These are phyloP conservation scores for Kingdonia uniflora DNA, from an alignment of 164 flowering plant genomes.

Conservation along the genomic window DNA sequence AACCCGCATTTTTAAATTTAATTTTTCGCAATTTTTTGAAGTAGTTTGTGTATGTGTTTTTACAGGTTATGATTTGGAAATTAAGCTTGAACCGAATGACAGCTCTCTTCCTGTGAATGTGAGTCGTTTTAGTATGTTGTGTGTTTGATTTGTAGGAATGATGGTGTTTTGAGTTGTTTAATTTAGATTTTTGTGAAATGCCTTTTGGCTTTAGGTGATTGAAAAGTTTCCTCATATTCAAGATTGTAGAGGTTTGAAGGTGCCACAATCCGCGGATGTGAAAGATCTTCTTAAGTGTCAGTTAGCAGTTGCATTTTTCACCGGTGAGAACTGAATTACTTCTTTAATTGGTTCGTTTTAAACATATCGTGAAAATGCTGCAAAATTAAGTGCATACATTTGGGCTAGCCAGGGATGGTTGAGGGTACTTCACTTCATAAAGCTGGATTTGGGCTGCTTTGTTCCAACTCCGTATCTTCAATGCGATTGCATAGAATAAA, in stretches of 20 bases:
- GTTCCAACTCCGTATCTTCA: too few relatives aligned
- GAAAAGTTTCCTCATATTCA: slow-evolving; percentile 78
- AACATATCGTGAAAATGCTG: too few relatives aligned
- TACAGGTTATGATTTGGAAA: slow-evolving; percentile 57
- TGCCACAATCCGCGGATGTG: slow-evolving; percentile 37
- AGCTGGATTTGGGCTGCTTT: too few relatives aligned
- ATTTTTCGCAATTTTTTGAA: neutral
- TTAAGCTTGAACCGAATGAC: slow-evolving; percentile 39
- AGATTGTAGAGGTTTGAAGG: slow-evolving; percentile 39
- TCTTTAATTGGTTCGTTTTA: neutral
- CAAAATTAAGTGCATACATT: too few relatives aligned
- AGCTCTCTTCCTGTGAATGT: slow-evolving; percentile 51
- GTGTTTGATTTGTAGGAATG: neutral
- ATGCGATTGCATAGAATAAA: too few relatives aligned
- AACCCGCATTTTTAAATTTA: neutral
- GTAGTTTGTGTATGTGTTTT: neutral
- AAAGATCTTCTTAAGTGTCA: slow-evolving; percentile 64
- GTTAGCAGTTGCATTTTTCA: slow-evolving; percentile 54
- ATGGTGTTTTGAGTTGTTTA: too few relatives aligned
- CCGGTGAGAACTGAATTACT: slow-evolving; percentile 32
- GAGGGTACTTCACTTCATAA: too few relatives aligned
- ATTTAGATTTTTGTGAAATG: neutral
- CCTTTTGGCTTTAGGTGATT: slow-evolving; percentile 35
- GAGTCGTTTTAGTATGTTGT: slow-evolving; percentile 7
- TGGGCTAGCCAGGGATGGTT: too few relatives aligned